Evolutionary conservation across 345 rosid genomes (phyloP).

Genomic region (Sisymbrium altissimum): DNA sequence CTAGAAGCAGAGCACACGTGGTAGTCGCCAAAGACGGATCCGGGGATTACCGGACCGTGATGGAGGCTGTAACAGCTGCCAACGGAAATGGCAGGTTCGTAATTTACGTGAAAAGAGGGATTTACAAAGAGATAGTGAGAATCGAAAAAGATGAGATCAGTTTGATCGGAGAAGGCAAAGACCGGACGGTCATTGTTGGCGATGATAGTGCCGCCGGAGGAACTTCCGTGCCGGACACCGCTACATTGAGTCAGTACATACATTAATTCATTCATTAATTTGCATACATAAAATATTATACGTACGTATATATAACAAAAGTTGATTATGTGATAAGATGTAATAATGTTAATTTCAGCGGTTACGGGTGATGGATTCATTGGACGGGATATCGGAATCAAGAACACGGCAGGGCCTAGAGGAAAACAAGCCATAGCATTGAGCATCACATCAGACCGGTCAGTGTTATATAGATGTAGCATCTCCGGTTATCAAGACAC

Average conservation of each 20-base stretch:
- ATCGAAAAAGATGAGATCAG: slow-evolving; percentile 57
- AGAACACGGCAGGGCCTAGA: slow-evolving; percentile 70
- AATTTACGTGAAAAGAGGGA: slow-evolving; percentile 75
- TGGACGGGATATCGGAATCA: slow-evolving; percentile 71
- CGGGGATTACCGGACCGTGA: slow-evolving; percentile 57
- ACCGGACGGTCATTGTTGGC: slow-evolving; percentile 51
- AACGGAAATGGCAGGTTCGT: slow-evolving; percentile 52
- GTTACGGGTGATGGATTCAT: slow-evolving; percentile 73
- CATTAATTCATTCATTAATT: not conserved
- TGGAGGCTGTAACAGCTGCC: slow-evolving; percentile 66
- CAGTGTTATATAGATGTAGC: slow-evolving; percentile 73
- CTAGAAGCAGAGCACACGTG: slow-evolving; percentile 39
- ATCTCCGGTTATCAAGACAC: slow-evolving; percentile 80
- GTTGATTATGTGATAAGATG: not conserved
- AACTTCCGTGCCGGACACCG: slow-evolving; percentile 52
- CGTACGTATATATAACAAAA: not conserved
- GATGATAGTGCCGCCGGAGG: slow-evolving; percentile 57
- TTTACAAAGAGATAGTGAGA: slow-evolving; percentile 64
- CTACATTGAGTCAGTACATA: slow-evolving; percentile 62
- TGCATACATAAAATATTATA: not conserved
- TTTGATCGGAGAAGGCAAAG: slow-evolving; percentile 84
- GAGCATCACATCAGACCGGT: slow-evolving; percentile 52
- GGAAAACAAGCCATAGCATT: slow-evolving; percentile 74
- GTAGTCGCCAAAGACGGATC: slow-evolving; percentile 86
- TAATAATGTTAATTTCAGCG: slow-evolving; percentile 37